phyloP scores from a whole-genome alignment of 2,329 filamentous ascomycete genomes.

The Moelleriella libera region DNA sequence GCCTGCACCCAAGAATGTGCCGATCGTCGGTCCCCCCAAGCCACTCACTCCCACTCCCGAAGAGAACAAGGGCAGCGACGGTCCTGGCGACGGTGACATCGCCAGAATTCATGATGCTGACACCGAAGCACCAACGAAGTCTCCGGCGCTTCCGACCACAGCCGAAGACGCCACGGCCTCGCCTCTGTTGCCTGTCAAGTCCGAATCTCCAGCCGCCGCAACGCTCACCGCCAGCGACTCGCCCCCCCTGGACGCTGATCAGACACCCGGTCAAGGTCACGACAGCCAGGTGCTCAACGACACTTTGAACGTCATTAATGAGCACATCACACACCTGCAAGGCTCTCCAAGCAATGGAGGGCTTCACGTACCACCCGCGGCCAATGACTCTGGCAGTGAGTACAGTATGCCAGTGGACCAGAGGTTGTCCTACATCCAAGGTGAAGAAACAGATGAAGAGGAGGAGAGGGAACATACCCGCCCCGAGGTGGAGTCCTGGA shows the following conservation, averaged over 20 bases:
- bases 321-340: slow-evolving; percentile 82
- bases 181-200: slow-evolving; percentile 28
- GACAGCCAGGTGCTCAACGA: slow-evolving; percentile 74
- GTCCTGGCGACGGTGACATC: slow-evolving; percentile 2
- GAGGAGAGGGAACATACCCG: slow-evolving; percentile 58
- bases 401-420: slow-evolving; percentile 70
- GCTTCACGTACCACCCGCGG: slow-evolving; percentile 38
- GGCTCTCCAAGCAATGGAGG: slow-evolving; percentile 36
- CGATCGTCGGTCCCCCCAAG: slow-evolving; percentile 16
- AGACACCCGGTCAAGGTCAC: slow-evolving; percentile 30
- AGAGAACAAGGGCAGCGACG: slow-evolving; percentile 12
- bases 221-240: slow-evolving; percentile 14
- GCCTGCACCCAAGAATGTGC: slow-evolving; percentile 33
- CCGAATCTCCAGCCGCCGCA: slow-evolving; percentile 12
- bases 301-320: slow-evolving; percentile 89
- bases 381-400: slow-evolving; percentile 74
- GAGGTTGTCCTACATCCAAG: slow-evolving; percentile 80
- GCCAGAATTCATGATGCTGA: slow-evolving; percentile 7
- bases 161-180: slow-evolving; percentile 20
- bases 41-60: slow-evolving; percentile 16
- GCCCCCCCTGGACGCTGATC: slow-evolving; percentile 14
- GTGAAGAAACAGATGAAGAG: slow-evolving; percentile 90
- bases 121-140: not conserved
- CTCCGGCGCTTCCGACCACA: not conserved
- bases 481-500: slow-evolving; percentile 68